Base-by-base conservation (phyloP, 2,329 filamentous ascomycete genomes). In the Didymella pomorum region DNA sequence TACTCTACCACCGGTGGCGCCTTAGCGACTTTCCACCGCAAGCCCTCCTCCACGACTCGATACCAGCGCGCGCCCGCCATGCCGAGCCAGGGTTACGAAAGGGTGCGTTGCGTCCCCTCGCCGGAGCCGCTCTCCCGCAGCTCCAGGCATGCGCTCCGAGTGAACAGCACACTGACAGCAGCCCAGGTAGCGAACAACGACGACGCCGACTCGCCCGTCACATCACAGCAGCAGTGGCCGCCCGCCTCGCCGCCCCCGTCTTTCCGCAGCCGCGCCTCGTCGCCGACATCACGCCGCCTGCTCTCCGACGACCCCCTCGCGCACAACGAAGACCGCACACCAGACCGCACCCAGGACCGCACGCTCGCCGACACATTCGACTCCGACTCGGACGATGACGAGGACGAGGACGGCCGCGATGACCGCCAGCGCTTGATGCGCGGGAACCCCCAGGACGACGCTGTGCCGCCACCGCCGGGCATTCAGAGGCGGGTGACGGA, bases 361-460 rank as follows among this genome's bases (percentile, higher is more conserved):
- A 89, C 91, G n/a, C 85, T 99, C 14, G 92, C 91, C 68, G 94
- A 98, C 74, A 93, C 95, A 0, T 99, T 99, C 76, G 94, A 92
- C 74, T 78, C 78, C 11, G 90, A 90, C 66, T 90, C 89, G 62
- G 91, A 89, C 61, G 84, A 82, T 33, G 89, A 90, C 63, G 60
- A 69, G 18, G 88, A 84, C 54, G 86, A 87, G 61, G 82, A 88
- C 72, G 90, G 90, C 58, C 83, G 85, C 57, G 92, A 96, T 75
- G 92, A 97, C 77, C 86, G 93, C 67, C 92, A 95, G 79, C 87
- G 93, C 65, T 79, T 98, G 70, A 93, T 97, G 81, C 88, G 91
- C 67, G 87, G 87, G 68, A 88, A 81, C 61, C 75, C 79, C 3
- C 62, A 63, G 20, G 54, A 66, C 42, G 66, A 65, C 41, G 61